Base-by-base conservation (phyloP, 352 stramenopile genomes). In the Phytopythium sindhum region DNA sequence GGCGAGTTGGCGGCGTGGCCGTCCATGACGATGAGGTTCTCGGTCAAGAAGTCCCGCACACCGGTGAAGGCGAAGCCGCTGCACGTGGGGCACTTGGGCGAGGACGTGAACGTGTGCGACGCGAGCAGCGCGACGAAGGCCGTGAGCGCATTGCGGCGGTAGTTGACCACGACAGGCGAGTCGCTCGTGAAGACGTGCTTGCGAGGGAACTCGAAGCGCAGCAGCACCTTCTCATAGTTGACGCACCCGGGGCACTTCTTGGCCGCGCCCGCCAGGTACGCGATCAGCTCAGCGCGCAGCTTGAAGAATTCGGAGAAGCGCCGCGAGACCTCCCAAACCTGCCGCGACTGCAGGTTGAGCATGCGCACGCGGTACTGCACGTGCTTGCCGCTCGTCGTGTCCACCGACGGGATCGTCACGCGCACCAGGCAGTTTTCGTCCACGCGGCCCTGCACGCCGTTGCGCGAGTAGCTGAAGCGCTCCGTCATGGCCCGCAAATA, bases 161-260 rank as follows among this genome's bases (percentile, higher is more conserved):
- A 92, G 60, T 90, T 90, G 60, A 95, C 77, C 21, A 95, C 86
- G 9, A 84, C 73, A 14, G 76, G 71, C 24, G 82, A 84, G 57
- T 86, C 83, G 72, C 83, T 93, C 28, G 81, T 86, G 68, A 95
- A 95, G 24, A 91, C 70, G 63, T 91, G 86, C 68, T 95, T 95
- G 60, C 75, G 72, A 29, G 86, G 86, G 66, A 95, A 95, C 61
- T 95, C 86, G 52, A 95, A 95, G 39, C 86, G 78, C 10, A 75
- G 68, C 23, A 95, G 70, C 45, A 90, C 81, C 63, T 93, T 91
- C 61, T 92, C 81, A 67, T 90, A 95, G 72, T 91, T 90, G 61
- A 82, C 62, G 60, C 86, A 95, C 35, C 86, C 86, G 15, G 86
- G 86, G 41, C 86, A 95, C 54, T 93, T 95, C 59, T 78, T 81